Evolutionary conservation across 1,284 basidiomycete genomes (phyloP).

Genomic region (Apiotrichum brassicae): DNA sequence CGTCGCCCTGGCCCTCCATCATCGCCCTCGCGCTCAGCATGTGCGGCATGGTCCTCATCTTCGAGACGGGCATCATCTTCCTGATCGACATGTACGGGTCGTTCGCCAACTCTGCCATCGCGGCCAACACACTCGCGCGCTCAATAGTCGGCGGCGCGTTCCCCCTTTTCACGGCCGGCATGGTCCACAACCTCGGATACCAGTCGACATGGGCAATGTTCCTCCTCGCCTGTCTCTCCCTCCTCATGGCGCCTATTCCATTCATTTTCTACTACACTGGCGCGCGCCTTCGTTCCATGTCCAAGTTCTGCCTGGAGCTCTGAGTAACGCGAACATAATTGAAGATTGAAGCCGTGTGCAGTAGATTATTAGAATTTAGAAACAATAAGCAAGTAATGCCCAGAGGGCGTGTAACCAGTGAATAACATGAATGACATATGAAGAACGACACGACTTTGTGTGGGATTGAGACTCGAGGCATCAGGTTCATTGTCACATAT

Average conservation of each 20-base stretch:
- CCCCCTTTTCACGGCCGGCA: slow-evolving; percentile 21
- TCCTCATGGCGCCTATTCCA: slow-evolving; percentile 17
- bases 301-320: slow-evolving; percentile 11
- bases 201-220: slow-evolving; percentile 17
- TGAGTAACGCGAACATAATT: too few relatives aligned
- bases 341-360: too few relatives aligned
- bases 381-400: too few relatives aligned
- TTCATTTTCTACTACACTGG: slow-evolving; percentile 14
- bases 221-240: slow-evolving; percentile 12
- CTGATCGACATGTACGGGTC: slow-evolving; percentile 20
- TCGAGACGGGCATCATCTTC: slow-evolving; percentile 19
- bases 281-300: slow-evolving; percentile 8
- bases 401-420: too few relatives aligned
- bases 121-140: slow-evolving; percentile 22
- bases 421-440: too few relatives aligned
- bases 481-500: too few relatives aligned
- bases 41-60: slow-evolving; percentile 21
- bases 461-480: too few relatives aligned
- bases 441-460: too few relatives aligned
- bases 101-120: slow-evolving; percentile 23
- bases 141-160: slow-evolving; percentile 18
- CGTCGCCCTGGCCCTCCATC: slow-evolving; percentile 18
- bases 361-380: not conserved
- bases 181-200: slow-evolving; percentile 22
- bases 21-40: slow-evolving; percentile 19